A percentile compares a stretch with the other conserved stretches of the same genome.
phyloP scores from a whole-genome alignment of 306 rosid genomes.

The Luffa aegyptiaca region DNA sequence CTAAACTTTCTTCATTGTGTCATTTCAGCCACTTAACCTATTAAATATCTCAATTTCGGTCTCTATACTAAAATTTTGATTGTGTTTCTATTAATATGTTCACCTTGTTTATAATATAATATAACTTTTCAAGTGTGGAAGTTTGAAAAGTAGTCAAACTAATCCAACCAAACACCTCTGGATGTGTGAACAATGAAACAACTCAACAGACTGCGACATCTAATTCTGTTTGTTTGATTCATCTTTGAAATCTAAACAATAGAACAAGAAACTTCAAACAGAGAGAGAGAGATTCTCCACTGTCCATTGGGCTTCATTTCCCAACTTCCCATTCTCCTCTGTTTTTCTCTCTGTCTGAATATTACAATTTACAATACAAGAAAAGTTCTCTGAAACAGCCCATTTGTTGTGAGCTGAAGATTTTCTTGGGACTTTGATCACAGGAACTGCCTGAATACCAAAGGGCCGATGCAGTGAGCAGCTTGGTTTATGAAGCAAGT shows the following conservation, averaged over 20 bases:
- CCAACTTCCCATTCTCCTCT: neutral
- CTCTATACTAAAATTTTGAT: neutral
- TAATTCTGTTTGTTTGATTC: neutral
- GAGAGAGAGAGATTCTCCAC: neutral
- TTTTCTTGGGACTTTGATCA: neutral
- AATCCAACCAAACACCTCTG: neutral
- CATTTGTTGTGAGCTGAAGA: neutral
- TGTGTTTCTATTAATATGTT: neutral
- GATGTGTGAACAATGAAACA: neutral
- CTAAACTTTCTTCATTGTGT: neutral
- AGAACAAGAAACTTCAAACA: neutral
- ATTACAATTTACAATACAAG: neutral
- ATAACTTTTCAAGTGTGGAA: neutral
- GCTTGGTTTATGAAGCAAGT: constrained; percentile 92
- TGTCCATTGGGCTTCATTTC: neutral
- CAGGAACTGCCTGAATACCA: constrained; percentile 90
- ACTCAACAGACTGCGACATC: neutral
- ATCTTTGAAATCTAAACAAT: neutral
- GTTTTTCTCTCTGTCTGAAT: neutral
- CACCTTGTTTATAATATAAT: neutral
- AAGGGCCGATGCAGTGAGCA: constrained; percentile 87
- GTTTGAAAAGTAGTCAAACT: neutral
- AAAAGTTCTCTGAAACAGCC: neutral
- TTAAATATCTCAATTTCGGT: neutral
- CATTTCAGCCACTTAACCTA: neutral